Base-by-base conservation (phyloP, 208 protist genomes). In the Wallacemonas sp. region DNA sequence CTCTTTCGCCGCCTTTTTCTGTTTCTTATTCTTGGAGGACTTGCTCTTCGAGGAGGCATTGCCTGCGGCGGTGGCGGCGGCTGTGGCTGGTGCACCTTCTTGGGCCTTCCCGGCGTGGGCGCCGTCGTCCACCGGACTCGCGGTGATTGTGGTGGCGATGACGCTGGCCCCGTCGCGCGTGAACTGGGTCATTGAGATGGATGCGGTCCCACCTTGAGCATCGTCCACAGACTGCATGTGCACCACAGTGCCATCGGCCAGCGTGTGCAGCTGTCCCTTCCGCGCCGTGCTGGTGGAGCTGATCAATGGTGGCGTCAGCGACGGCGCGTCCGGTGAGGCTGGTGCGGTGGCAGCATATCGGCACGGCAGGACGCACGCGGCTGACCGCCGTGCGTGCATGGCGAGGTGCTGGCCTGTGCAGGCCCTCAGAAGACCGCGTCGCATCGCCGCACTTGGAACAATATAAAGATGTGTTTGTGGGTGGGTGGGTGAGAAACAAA, bases 381-480 rank as follows among this genome's bases (percentile, higher is more conserved):
- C 32, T 14, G 39, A 23, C 42, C 61, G n/a, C 29, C 23, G 16
- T 57, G 62, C 25, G 29, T 31, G 25, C 38, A 64, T 20, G 61
- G 49, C 20, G 44, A 49, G 14, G 14, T 41, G 36, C 10, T 28
- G 29, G 3, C 38, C 5, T 29, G 18, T 45, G 36, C 39, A 26
- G 12, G 44, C 36, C 36, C 32, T n/a, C 39, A 31, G 44, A 25
- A 49, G 20, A 44, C 50, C 65, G 16, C 55, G 70, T 14, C 70
- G 70, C 64, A 68, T 62, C 50, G 45, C 45, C 31, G 14, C 10
- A 41, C 14, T 31, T 49, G 31, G 42, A 50, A 65, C 31, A 44
- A 50, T 16, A 3, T 31, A 64, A 64, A n/a, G 61, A 75, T n/a
- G n/a, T n/a, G n/a, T 61, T 22, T 32, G 29, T 61, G 29, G 14